phyloP scores from a whole-genome alignment of 306 rosid species.

The Bauhinia variegata region DNA sequence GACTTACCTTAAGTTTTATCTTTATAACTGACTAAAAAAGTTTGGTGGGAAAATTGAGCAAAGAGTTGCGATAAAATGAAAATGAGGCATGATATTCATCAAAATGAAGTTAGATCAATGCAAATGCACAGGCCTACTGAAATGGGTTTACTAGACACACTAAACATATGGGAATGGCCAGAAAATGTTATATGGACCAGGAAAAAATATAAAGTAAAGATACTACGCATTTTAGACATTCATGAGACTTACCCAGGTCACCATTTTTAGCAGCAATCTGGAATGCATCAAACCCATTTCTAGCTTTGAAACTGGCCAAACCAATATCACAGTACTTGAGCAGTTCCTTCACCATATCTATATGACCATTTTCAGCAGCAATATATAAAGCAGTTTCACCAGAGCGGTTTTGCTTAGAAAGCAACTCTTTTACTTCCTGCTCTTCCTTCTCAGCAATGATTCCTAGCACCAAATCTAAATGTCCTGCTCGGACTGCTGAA shows the following conservation, averaged over 20 bases:
- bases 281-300: constrained; percentile 74
- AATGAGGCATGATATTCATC: constrained; percentile 18
- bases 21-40: constrained; percentile 10
- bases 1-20: constrained; percentile 13
- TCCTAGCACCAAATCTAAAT: constrained; percentile 53
- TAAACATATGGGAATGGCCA: constrained; percentile 29
- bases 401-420: constrained; percentile 57
- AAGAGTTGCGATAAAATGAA: constrained; percentile 10
- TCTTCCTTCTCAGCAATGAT: constrained; percentile 53
- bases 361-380: constrained; percentile 63
- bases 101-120: constrained; percentile 20
- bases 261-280: constrained; percentile 84
- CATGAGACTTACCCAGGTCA: constrained; percentile 54
- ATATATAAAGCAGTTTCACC: constrained; percentile 72
- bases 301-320: constrained; percentile 62
- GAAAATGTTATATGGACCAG: constrained; percentile 14
- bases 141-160: constrained; percentile 8
- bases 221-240: constrained; percentile 6
- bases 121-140: not conserved
- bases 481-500: constrained; percentile 61
- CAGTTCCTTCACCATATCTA: constrained; percentile 60
- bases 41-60: constrained; percentile 5
- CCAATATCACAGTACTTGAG: constrained; percentile 54
- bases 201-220: not conserved
- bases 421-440: constrained; percentile 55